Evolutionary conservation across 768 basidiomycete species (phyloP).

Genomic region (Suillus lakei): DNA sequence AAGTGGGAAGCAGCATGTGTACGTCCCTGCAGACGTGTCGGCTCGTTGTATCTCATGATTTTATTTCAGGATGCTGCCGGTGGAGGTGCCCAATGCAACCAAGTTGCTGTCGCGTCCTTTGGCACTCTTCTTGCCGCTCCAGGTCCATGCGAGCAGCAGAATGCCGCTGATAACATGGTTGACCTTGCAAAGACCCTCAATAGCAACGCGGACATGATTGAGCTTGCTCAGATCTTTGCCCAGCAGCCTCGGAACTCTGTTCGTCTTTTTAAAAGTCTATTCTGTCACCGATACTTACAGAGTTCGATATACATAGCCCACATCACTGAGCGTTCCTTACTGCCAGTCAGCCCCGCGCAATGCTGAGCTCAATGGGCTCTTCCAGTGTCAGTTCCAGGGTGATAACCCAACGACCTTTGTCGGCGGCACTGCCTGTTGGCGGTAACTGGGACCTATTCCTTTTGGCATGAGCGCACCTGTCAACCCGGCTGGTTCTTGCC

Average conservation of each 20-base stretch:
- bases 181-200: conserved; percentile 49
- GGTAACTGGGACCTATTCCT: conserved; percentile 57
- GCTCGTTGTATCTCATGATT: background rate
- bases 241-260: conserved; percentile 65
- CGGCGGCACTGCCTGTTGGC: conserved; percentile 47
- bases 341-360: conserved; percentile 60
- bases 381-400: conserved; percentile 63
- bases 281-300: background rate
- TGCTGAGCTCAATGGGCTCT: conserved; percentile 55
- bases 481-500: conserved; percentile 54
- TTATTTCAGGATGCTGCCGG: conserved; percentile 52
- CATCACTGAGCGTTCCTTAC: conserved; percentile 50
- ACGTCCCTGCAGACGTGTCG: conserved; percentile 23
- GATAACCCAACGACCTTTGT: conserved; percentile 49
- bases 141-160: conserved; percentile 59
- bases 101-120: conserved; percentile 58
- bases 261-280: conserved; percentile 21
- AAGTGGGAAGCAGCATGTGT: conserved; percentile 56
- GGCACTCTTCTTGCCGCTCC: conserved; percentile 61
- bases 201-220: conserved; percentile 53
- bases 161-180: conserved; percentile 58
- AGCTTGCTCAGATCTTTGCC: conserved; percentile 53
- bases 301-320: conserved; percentile 37
- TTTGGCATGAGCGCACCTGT: conserved; percentile 47
- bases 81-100: conserved; percentile 61